phyloP scores from a whole-genome alignment of 441 rosid genomes.

The Eruca vesicaria region DNA sequence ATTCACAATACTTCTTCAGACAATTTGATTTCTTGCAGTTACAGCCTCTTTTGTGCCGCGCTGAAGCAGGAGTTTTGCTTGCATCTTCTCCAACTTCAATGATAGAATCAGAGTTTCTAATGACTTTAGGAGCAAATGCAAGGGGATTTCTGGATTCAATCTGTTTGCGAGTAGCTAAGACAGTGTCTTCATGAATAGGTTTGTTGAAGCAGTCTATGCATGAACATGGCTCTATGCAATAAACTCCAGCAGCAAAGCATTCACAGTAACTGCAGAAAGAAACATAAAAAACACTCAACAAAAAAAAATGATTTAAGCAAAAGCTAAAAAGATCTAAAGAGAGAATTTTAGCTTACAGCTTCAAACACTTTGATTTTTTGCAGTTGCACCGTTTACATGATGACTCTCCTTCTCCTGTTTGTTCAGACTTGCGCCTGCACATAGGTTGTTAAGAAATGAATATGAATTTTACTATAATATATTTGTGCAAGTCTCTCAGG shows the following conservation, averaged over 20 bases:
- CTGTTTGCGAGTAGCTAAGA: constrained; percentile 95
- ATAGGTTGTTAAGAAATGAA: neutral
- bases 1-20: constrained; percentile 94
- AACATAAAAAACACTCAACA: constrained; percentile 1
- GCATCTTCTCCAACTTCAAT: constrained; percentile 70
- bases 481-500: neutral
- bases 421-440: constrained; percentile 58
- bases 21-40: constrained; percentile 97
- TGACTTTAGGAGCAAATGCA: constrained; percentile 99
- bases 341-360: constrained; percentile 64
- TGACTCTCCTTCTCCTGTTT: constrained; percentile 56
- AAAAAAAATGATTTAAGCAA: neutral
- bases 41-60: constrained; percentile 94
- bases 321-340: neutral
- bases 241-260: constrained; percentile 99
- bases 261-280: constrained; percentile 84
- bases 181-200: constrained; percentile 91
- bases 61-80: constrained; percentile 87
- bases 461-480: neutral
- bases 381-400: constrained; percentile 97
- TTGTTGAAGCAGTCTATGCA: constrained; percentile 96
- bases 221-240: constrained; percentile 95
- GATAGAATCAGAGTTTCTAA: constrained; percentile 58
- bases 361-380: constrained; percentile 96
- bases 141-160: constrained; percentile 95